Base-by-base conservation (phyloP, 2,329 filamentous ascomycete genomes). In the Ceratocystis harringtonii region DNA sequence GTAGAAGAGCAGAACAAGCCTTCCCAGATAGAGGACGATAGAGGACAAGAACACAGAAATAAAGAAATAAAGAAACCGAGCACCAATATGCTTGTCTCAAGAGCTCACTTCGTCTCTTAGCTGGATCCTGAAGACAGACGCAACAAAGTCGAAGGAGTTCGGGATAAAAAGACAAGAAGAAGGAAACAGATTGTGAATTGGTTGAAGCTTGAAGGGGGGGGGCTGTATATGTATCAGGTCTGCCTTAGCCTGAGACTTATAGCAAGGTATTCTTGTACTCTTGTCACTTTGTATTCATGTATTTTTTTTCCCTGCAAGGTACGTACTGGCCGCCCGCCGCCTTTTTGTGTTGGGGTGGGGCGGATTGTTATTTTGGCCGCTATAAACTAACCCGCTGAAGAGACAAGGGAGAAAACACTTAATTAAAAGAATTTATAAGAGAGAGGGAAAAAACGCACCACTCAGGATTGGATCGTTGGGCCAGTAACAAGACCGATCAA, bases 311-410 rank as follows among this genome's bases (percentile, higher is more conserved):
- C 15, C 48, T 50, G 48, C 48, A 50, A 50, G 48, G 48, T 50
- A 50, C 48, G 48, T 50, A 50, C 48, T 22, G 17, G 17, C 19
- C 19, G 17, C 22, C 28, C 28, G 17, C 22, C 8, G 48, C 45
- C 22, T 25, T 57, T 64, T 64, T 64, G 50, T 57, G 63, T 57
- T 64, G 63, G 62, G 63, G 63, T 36, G 7, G 45, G 45, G 48
- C 25, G 30, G 15, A 32, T 64, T 43, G 30, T 44, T 64, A 30
- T 64, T 57, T 61, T 61, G 36, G 58, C 15, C 15, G 32, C 58
- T 61, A 19, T 43, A 61, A 50, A n/a, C 48, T 41, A 19, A 22
- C 48, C 48, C 48, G 36, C 36, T 41, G 36, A 41, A 41, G 36
- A 15, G 3, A 15, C 3, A 12, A 5, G 36, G 36, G 15, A 41